Evolutionary conservation across 73 alveolate genomes (phyloP).

Genomic region (Symbiodinium natans): DNA sequence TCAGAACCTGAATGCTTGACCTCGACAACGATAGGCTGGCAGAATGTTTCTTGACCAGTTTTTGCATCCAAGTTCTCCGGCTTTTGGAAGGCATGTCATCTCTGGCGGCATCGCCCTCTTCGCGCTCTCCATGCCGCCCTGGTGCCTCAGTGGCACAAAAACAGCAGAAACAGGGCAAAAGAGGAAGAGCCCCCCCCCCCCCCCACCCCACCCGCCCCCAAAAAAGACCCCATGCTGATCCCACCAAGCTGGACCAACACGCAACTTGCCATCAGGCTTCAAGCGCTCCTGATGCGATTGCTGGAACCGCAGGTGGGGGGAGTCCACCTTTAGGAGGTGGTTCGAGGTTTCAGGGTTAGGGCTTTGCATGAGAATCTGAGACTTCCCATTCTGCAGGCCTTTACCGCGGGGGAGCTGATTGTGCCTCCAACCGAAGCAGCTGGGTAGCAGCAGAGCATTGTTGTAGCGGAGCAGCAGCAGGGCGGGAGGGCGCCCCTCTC

Average conservation of each 20-base stretch:
- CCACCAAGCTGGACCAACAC: no score
- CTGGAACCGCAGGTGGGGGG: slow-evolving; percentile 66
- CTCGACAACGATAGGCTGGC: not conserved
- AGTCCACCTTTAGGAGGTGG: not conserved
- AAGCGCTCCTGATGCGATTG: slow-evolving; percentile 32
- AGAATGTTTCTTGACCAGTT: no score
- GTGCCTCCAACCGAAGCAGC: slow-evolving; percentile 30
- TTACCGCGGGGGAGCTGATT: slow-evolving; percentile 53
- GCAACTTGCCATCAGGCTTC: slow-evolving; percentile 33
- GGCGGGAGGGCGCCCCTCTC: no score
- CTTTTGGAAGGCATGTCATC: slow-evolving; percentile 58
- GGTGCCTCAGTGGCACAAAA: slow-evolving; percentile 27
- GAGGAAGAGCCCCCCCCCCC: no score
- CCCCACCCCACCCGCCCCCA: not conserved
- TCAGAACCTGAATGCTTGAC: not conserved
- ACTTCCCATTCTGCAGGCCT: slow-evolving; percentile 5
- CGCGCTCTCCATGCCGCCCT: slow-evolving; percentile 35
- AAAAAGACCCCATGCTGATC: no score
- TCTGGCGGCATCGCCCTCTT: slow-evolving; percentile 36
- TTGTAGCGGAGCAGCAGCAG: no score
- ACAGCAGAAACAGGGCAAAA: no score
- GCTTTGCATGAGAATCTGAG: not conserved
- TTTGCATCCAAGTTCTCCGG: no score
- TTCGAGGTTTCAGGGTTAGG: not conserved
- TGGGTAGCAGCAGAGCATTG: not conserved